phyloP scores from a whole-genome alignment of 2,329 filamentous ascomycete genomes.

The Cladosporium cucumerinum region DNA sequence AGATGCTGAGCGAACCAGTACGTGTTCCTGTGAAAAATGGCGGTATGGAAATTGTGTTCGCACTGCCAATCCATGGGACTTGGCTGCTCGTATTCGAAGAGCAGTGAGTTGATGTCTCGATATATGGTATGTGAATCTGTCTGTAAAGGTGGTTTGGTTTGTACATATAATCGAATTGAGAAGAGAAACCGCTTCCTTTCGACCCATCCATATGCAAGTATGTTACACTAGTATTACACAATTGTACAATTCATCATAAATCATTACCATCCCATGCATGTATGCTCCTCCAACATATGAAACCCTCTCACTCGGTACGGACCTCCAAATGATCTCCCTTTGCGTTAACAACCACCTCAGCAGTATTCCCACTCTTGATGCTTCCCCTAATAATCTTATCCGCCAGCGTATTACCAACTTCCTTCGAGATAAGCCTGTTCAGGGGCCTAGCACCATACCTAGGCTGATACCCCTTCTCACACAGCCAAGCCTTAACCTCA shows the following conservation, averaged over 20 bases:
- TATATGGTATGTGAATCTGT: background rate
- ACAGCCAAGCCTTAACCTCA: conserved; percentile 79
- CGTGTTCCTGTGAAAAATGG: background rate
- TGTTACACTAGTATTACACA: conserved; percentile 14
- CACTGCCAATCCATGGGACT: background rate
- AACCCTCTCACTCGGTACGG: conserved; percentile 11
- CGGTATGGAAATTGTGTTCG: background rate
- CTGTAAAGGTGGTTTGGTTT: background rate
- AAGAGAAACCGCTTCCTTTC: background rate
- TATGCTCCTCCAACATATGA: background rate
- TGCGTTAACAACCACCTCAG: conserved; percentile 65
- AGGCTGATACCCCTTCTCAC: conserved; percentile 84
- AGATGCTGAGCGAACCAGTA: background rate
- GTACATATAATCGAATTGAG: background rate
- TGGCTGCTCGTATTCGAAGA: background rate
- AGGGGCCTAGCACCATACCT: conserved; percentile 86
- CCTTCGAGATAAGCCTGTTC: conserved; percentile 83
- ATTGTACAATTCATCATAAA: conserved; percentile 12
- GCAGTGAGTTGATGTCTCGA: background rate
- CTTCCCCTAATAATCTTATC: conserved; percentile 88
- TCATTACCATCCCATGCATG: conserved; percentile 1
- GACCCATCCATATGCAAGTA: background rate
- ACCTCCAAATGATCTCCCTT: conserved; percentile 44
- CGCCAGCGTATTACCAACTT: conserved; percentile 84
- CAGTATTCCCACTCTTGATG: conserved; percentile 71